Conservation (phyloP, 148 eudicot genomes). For the Linanthus parryae region DNA sequence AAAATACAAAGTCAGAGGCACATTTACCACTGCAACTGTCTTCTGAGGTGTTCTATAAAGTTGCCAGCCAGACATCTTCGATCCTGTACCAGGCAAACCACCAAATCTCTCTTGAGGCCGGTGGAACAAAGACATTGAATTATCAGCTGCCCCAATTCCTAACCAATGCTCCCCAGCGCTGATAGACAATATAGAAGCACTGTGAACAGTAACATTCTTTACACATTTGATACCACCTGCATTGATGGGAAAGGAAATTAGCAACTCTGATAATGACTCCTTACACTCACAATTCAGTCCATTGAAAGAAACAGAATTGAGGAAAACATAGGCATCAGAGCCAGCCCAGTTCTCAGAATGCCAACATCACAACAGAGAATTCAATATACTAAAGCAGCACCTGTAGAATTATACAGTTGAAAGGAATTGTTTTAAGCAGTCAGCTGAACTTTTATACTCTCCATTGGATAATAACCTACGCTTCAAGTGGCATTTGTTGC, state of each 20-base stretch:
- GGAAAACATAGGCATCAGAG: too few species aligned
- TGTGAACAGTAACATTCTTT: conserved; percentile 82
- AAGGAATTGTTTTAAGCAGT: too few species aligned
- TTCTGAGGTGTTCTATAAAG: conserved; percentile 93
- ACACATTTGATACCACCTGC: conserved; percentile 63
- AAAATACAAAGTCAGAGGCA: not conserved
- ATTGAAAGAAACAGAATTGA: not conserved
- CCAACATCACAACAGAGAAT: too few species aligned
- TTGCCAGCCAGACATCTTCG: conserved; percentile 88
- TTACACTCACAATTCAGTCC: not conserved
- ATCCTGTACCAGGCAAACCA: conserved; percentile 51
- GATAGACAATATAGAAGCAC: conserved; percentile 62
- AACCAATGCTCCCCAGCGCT: conserved; percentile 92
- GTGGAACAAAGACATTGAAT: conserved; percentile 89
- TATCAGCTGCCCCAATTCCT: conserved; percentile 95
- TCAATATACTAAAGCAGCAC: too few species aligned
- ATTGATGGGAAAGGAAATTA: conserved; percentile 3
- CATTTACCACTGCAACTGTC: conserved; percentile 62
- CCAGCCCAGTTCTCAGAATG: too few species aligned
- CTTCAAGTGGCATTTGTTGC: too few species aligned
- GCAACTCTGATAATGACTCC: not conserved
- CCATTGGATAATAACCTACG: too few species aligned
- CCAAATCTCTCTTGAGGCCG: conserved; percentile 91
- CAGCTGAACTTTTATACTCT: too few species aligned
- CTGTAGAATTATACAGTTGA: too few species aligned